phyloP scores from a whole-genome alignment of 2,329 filamentous ascomycete species.

The Trichoderma endophyticum region DNA sequence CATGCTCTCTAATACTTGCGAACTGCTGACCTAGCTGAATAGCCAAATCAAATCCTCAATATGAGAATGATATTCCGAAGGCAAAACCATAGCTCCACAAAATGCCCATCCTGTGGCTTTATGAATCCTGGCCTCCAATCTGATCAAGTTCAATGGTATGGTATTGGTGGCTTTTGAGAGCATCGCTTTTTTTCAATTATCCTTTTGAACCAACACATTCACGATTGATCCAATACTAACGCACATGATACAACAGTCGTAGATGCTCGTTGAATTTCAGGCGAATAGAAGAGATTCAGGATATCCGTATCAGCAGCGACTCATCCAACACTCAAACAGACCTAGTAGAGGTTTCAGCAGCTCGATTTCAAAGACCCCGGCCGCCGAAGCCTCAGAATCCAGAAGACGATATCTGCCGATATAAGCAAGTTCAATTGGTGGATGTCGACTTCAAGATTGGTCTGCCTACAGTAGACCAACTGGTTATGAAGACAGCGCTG shows the following conservation, averaged over 20 bases:
- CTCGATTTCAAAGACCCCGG: background rate
- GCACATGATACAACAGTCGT: background rate
- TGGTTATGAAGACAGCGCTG: background rate
- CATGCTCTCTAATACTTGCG: background rate
- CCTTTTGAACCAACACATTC: background rate
- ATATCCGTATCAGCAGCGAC: background rate
- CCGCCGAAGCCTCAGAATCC: background rate
- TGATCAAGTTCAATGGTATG: background rate
- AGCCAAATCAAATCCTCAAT: background rate
- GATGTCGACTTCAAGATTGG: background rate
- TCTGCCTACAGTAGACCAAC: background rate
- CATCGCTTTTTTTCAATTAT: background rate
- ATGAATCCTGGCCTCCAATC: background rate
- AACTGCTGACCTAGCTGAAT: background rate
- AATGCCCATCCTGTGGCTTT: background rate
- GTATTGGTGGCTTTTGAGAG: background rate
- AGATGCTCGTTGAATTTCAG: background rate
- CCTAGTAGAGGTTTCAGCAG: no score
- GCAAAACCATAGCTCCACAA: background rate
- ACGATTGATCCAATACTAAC: background rate
- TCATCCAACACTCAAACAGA: no score
- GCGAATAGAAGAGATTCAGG: background rate
- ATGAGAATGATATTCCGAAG: background rate
- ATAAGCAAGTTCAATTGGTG: background rate
- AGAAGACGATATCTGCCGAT: background rate